phyloP scores from a whole-genome alignment of 345 rosid genomes.

The Corchorus olitorius region DNA sequence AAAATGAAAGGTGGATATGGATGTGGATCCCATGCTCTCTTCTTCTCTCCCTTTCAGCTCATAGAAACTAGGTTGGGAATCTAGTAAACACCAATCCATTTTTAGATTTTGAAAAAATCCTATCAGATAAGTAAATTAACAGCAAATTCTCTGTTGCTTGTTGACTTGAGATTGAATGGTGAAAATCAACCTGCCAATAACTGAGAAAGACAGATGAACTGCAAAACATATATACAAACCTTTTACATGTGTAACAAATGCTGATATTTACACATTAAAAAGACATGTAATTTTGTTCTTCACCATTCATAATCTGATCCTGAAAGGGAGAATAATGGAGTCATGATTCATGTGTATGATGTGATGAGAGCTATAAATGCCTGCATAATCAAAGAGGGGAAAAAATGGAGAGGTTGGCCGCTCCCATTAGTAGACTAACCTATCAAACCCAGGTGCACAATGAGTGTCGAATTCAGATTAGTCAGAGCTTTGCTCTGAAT shows the following conservation, averaged over 20 bases:
- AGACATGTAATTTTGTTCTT: neutral
- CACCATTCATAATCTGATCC: neutral
- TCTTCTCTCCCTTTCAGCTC: constrained; percentile 24
- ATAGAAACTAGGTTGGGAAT: constrained; percentile 23
- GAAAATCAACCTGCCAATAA: neutral
- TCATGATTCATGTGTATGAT: neutral
- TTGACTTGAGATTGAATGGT: constrained; percentile 1
- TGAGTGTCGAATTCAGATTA: too few species aligned
- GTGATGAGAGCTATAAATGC: neutral
- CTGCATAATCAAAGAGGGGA: neutral
- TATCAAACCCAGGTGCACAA: too few species aligned
- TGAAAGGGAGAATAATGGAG: neutral
- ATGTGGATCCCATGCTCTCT: constrained; percentile 36
- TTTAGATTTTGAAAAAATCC: constrained; percentile 7
- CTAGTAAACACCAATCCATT: constrained; percentile 12
- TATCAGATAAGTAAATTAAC: constrained; percentile 7
- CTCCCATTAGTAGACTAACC: too few species aligned
- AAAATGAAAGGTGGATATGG: neutral
- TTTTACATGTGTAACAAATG: neutral
- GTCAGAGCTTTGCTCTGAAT: too few species aligned
- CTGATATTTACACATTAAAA: neutral
- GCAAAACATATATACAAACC: neutral
- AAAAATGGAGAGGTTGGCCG: neutral
- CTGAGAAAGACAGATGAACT: neutral
- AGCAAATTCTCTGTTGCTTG: constrained; percentile 8